Conservation (phyloP, 768 basidiomycete species). For the Antrodiella citrinella region DNA sequence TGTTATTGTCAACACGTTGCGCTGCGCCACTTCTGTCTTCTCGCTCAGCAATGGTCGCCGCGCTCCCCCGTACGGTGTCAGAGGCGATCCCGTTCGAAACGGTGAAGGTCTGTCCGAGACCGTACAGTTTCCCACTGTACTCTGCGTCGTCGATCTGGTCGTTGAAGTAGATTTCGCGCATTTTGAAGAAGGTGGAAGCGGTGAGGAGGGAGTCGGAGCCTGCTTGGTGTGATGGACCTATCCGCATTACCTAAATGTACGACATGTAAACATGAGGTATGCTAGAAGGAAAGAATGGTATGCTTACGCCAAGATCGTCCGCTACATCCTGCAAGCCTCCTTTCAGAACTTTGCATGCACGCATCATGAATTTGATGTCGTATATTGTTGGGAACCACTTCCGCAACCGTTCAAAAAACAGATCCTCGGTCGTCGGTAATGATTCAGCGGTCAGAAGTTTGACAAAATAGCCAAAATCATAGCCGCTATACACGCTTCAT, state of each 20-base stretch:
- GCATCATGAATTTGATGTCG: conserved; percentile 97
- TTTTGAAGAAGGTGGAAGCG: conserved; percentile 91
- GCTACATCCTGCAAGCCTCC: conserved; percentile 95
- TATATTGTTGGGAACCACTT: conserved; percentile 96
- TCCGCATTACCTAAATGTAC: conserved; percentile 63
- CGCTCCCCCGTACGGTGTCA: conserved; percentile 52
- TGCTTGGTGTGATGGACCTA: conserved; percentile 90
- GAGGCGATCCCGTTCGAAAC: conserved; percentile 55
- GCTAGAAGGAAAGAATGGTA: neutral
- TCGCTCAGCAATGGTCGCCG: conserved; percentile 71
- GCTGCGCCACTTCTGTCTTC: conserved; percentile 50
- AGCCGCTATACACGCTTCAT: conserved; percentile 66
- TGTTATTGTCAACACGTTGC: conserved; percentile 1
- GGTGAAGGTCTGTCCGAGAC: conserved; percentile 74
- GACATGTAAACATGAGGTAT: conserved; percentile 1
- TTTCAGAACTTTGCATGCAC: conserved; percentile 69
- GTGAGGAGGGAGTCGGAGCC: conserved; percentile 97
- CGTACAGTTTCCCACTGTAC: conserved; percentile 78
- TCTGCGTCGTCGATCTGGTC: conserved; percentile 80
- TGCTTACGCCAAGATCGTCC: conserved; percentile 84
- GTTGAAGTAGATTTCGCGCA: conserved; percentile 87
- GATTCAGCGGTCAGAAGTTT: conserved; percentile 84
- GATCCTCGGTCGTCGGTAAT: conserved; percentile 80
- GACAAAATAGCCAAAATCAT: conserved; percentile 98
- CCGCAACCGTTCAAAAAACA: conserved; percentile 79